Evolutionary conservation across 768 basidiomycete species (phyloP).

Genomic region (Russula compacta): DNA sequence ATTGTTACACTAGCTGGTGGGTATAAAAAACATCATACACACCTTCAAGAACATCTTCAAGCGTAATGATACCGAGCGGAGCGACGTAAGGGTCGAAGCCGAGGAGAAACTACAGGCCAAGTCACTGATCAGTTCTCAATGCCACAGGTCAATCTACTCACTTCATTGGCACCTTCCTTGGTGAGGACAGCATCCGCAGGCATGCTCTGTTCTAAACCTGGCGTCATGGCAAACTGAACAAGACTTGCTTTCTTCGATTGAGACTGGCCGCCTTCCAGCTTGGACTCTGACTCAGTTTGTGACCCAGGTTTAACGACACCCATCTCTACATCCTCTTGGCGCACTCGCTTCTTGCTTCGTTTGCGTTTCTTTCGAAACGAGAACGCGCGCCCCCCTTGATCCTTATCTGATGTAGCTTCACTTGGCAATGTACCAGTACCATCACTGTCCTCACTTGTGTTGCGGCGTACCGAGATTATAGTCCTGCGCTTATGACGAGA

Average conservation of each 20-base stretch:
- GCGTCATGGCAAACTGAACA: slow-evolving; percentile 29
- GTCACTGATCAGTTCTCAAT: not conserved
- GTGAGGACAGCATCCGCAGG: slow-evolving; percentile 81
- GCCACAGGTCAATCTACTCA: slow-evolving; percentile 25
- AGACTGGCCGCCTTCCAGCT: slow-evolving; percentile 1
- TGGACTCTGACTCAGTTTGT: slow-evolving; percentile 24
- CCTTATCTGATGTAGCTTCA: slow-evolving; percentile 19
- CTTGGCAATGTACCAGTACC: slow-evolving; percentile 22
- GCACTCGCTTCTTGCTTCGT: slow-evolving; percentile 16
- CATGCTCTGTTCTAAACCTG: slow-evolving; percentile 62
- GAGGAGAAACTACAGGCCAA: slow-evolving; percentile 54
- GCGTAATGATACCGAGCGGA: slow-evolving; percentile 85
- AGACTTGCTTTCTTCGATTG: slow-evolving; percentile 18
- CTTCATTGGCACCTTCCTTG: slow-evolving; percentile 67
- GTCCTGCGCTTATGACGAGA: slow-evolving; percentile 14
- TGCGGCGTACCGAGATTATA: not conserved
- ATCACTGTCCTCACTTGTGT: slow-evolving; percentile 17
- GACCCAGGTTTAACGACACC: slow-evolving; percentile 21
- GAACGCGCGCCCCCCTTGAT: slow-evolving; percentile 14
- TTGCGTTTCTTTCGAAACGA: slow-evolving; percentile 22
- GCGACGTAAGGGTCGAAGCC: slow-evolving; percentile 72
- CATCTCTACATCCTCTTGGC: slow-evolving; percentile 26
- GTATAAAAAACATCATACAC: not conserved
- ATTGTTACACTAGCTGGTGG: not conserved
- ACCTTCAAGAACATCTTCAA: slow-evolving; percentile 92